Conservation (phyloP, 345 rosid species). For the Euphorbia lathyris region DNA sequence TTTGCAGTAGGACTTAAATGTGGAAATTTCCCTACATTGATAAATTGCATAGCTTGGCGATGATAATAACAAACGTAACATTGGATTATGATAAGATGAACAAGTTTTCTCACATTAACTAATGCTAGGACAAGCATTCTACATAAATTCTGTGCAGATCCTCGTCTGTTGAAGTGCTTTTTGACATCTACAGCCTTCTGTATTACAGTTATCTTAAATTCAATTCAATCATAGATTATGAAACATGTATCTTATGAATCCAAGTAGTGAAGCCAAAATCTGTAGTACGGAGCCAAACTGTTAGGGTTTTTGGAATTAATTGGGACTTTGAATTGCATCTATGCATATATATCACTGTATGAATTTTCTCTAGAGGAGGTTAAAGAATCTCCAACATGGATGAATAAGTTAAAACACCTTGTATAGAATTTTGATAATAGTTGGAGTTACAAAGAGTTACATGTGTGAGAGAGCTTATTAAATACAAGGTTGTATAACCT, state of each 20-base stretch:
- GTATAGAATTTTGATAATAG: background rate
- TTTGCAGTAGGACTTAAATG: background rate
- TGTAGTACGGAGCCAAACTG: background rate
- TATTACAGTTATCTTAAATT: background rate
- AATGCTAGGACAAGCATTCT: background rate
- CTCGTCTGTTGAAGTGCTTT: background rate
- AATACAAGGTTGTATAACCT: background rate
- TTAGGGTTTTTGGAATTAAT: background rate
- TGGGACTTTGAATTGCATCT: background rate
- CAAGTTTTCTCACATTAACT: background rate
- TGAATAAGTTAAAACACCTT: background rate
- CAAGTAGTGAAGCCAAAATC: background rate
- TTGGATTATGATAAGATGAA: slow-evolving; percentile 5
- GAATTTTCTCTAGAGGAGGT: background rate
- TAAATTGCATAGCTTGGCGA: background rate
- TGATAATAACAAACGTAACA: background rate
- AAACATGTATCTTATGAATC: background rate
- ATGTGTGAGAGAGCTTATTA: background rate
- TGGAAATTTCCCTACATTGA: slow-evolving; percentile 4
- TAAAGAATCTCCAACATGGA: background rate
- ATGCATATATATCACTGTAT: background rate
- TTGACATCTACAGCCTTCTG: background rate
- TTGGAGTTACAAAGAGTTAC: background rate
- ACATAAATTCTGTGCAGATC: background rate
- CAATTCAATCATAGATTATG: background rate